Evolutionary conservation across 768 basidiomycete species (phyloP), one percentile per base, ranked within the genome.

Genomic region (Melanogaster broomeanus): DNA sequence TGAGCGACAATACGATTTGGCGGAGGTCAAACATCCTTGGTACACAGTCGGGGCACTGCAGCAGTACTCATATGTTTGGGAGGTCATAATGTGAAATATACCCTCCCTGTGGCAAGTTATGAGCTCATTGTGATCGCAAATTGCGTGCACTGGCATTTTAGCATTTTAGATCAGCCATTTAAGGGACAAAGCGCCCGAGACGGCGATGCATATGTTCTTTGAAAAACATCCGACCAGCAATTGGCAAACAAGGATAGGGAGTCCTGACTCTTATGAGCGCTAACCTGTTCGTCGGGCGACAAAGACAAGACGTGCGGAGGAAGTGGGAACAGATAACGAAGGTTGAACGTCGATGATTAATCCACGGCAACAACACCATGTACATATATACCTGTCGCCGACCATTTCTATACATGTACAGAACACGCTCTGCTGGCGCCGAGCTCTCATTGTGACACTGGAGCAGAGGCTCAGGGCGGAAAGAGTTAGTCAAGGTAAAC

Each of bases 231-330:
- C 13, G 74, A 74, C 3, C 78, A 76, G 42, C 75, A 78, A 61
- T 79, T 80, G 6, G 73, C 66, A 33, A n/a, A 79, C 74, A 43
- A 70, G 61, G 4, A 74, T 70, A 2, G 80, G 80, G 3, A 83
- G 69, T 2, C 82, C 81, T n/a, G n/a, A n/a, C n/a, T n/a, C n/a
- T n/a, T 51, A 83, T 68, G 62, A 85, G 81, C 5, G 79, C 72
- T 21, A 84, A 74, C 15, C 81, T 78, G 34, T 74, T 80, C 2
- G 73, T 62, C 1, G 82, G 82, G 59, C n/a, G 74, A 72, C 37
- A 83, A 65, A 13, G 77, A 79, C 55, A 86, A 74, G 22, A 83
- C 75, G 62, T 82, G 78, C 24, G 67, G 62, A 59, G 80, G 72
- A 6, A 84, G 63, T 2, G 84, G 83, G 61, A 79, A 80, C 35